Conservation (phyloP, 257 asterid species). For the Solanum clarkiae region DNA sequence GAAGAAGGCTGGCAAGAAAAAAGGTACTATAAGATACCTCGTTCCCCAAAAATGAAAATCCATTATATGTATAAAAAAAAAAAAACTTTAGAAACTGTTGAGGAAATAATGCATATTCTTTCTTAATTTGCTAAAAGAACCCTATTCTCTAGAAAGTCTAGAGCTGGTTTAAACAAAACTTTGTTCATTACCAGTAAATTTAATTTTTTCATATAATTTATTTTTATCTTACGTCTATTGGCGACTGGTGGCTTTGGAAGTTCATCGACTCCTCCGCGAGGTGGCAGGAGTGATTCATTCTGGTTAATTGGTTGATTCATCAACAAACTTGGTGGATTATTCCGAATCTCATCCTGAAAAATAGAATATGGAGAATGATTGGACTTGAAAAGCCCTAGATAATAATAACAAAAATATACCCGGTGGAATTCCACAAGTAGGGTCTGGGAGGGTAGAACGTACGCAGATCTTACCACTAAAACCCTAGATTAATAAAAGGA, state of each 20-base stretch:
- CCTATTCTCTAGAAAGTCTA: constrained; percentile 30
- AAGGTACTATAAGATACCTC: constrained; percentile 2
- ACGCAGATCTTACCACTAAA: not conserved
- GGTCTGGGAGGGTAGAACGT: no score
- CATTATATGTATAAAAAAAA: not conserved
- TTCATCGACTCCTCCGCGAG: constrained; percentile 65
- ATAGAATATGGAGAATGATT: not conserved
- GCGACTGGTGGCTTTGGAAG: constrained; percentile 91
- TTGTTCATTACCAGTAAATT: not conserved
- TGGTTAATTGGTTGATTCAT: constrained; percentile 55
- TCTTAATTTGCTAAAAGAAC: constrained; percentile 21
- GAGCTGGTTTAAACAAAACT: constrained; percentile 7
- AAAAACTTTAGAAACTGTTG: constrained; percentile 18
- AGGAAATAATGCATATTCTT: not conserved
- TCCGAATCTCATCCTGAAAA: constrained; percentile 75
- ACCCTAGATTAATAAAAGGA: not conserved
- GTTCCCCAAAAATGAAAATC: not conserved
- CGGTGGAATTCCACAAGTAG: no score
- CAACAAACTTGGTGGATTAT: constrained; percentile 53
- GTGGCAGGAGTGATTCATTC: constrained; percentile 49
- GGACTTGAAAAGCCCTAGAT: not conserved
- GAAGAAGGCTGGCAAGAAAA: constrained; percentile 7
- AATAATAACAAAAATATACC: not conserved
- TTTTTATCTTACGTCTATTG: constrained; percentile 63
- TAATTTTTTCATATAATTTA: not conserved